Evolutionary conservation across 148 eudicot species (phyloP), one percentile per base, ranked within the genome.

Genomic region (Polygonum maritimum): DNA sequence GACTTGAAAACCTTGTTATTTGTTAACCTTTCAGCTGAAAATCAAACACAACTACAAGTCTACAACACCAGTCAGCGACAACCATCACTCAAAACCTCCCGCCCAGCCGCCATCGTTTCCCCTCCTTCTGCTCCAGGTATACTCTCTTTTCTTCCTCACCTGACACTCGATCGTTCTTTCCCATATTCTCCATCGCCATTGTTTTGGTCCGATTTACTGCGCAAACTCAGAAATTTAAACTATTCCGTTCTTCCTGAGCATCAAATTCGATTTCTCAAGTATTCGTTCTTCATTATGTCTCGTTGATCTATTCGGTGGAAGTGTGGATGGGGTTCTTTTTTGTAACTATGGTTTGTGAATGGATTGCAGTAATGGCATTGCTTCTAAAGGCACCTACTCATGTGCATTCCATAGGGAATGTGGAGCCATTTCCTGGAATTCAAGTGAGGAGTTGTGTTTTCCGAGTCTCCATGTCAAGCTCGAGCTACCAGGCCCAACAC

Each of bases 351-450:
- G 1, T 60, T 60, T 60, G 26, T 54, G 36, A 60, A 31, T 60
- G 69, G 71, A 67, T 36, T 35, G 71, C 45, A 67, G 71, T 16
- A 15, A 67, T 67, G 71, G 71, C 71, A 33, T 67, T 67, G 71
- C 71, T 35, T 67, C 21, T 33, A 12, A 16, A 18, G 26, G 60
- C 60, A 54, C 60, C 26, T 6, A 36, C 45, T 38, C n/a, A 54
- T 54, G 12, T 67, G 44, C 5, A 45, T 67, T 12, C 19, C 45
- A 35, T 67, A 67, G 71, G 71, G 15, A 67, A 67, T 12, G n/a
- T 16, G 21, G 44, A 67, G 71, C 9, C 71, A 15, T 67, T 67
- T 45, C 44, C 71, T 38, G 36, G 71, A 14, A 36, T 16, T 67
- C 44, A 44, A 67, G 71, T 14, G 8, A 67, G 15, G 15, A 36